These are phyloP conservation scores for Berkeleyomyces basicola DNA, from an alignment of 2,329 filamentous ascomycete genomes.

Conservation along the genomic window DNA sequence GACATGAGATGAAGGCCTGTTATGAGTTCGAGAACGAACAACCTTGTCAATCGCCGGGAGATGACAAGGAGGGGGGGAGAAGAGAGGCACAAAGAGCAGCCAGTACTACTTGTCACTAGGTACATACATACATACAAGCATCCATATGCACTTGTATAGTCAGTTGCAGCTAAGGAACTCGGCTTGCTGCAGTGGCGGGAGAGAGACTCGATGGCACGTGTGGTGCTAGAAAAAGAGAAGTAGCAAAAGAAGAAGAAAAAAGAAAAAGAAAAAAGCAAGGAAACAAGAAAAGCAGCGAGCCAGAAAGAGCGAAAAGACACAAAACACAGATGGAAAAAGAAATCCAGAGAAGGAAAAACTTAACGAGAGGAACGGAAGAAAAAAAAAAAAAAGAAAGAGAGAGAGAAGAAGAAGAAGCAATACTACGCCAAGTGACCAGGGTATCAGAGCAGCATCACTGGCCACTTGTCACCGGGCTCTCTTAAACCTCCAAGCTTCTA, in stretches of 20 bases:
- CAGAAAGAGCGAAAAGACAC: conserved; percentile 10
- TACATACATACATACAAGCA: too few relatives aligned
- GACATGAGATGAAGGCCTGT: not conserved
- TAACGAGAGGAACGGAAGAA: not conserved
- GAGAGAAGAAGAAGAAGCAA: not conserved
- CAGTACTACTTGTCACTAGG: too few relatives aligned
- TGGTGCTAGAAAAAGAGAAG: not conserved
- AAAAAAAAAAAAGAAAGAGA: not conserved
- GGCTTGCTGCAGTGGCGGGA: too few relatives aligned
- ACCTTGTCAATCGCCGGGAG: not conserved
- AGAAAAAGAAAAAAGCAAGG: conserved; percentile 7
- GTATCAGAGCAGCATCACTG: not conserved
- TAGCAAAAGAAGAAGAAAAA: not conserved
- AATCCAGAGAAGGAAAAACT: not conserved
- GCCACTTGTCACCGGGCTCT: not conserved
- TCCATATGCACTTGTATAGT: not conserved
- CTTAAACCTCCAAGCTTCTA: too few relatives aligned
- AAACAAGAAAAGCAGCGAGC: conserved; percentile 15
- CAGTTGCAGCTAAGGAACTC: not conserved
- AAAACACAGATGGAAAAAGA: not conserved
- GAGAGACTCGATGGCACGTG: not conserved
- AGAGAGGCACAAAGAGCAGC: too few relatives aligned
- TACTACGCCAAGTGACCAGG: too few relatives aligned
- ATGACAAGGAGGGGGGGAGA: not conserved
- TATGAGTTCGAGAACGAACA: not conserved